Conservation (phyloP, 2,329 filamentous ascomycete species). For the Aureobasidium leucospermi region DNA sequence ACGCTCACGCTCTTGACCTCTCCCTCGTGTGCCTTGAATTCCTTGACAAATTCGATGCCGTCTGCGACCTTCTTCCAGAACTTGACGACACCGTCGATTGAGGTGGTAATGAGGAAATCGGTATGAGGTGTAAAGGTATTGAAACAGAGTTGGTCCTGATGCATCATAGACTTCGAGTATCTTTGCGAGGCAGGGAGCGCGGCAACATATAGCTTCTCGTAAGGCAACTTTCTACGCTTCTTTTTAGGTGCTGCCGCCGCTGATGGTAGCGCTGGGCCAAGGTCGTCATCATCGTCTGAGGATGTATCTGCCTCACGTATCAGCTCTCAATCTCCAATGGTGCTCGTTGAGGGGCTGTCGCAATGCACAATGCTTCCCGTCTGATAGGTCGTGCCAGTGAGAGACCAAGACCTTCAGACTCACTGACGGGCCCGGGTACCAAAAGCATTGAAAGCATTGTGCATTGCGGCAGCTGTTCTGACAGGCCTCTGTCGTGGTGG, state of each 20-base stretch:
- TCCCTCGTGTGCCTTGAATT: constrained; percentile 84
- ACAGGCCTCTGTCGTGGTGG: neutral
- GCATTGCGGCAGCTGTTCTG: neutral
- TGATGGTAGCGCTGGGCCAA: constrained; percentile 84
- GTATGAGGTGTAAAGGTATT: constrained; percentile 82
- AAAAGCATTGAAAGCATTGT: too few species aligned
- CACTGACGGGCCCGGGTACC: too few species aligned
- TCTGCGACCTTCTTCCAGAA: constrained; percentile 96
- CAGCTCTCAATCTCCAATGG: too few species aligned
- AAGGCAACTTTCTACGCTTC: constrained; percentile 82
- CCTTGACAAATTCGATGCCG: constrained; percentile 95
- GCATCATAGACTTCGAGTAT: constrained; percentile 96
- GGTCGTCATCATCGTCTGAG: constrained; percentile 56
- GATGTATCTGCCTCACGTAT: constrained; percentile 43
- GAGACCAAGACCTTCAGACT: too few species aligned
- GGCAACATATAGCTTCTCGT: constrained; percentile 91
- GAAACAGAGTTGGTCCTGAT: constrained; percentile 88
- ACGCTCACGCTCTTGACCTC: constrained; percentile 78
- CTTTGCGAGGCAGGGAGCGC: constrained; percentile 73
- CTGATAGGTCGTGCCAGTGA: too few species aligned
- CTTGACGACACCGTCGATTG: constrained; percentile 91
- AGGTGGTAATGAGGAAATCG: constrained; percentile 92
- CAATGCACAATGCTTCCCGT: too few species aligned
- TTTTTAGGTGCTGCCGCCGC: constrained; percentile 62
- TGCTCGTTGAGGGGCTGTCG: too few species aligned